These are phyloP conservation scores for Silene coronaria DNA, from an alignment of 179 eudicot genomes.

Conservation along the genomic window DNA sequence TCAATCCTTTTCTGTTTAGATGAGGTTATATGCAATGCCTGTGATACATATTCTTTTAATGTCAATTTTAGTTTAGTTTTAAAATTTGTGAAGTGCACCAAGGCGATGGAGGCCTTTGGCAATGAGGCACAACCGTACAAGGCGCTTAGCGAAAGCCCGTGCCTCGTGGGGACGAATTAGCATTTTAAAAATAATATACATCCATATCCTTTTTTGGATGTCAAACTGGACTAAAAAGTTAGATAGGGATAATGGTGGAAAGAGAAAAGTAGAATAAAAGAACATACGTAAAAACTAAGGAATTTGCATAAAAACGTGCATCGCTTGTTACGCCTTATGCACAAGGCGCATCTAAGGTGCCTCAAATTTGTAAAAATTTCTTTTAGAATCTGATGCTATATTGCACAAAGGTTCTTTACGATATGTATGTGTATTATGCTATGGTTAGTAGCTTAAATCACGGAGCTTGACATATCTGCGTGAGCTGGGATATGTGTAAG, in stretches of 20 bases:
- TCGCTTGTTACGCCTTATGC: background rate
- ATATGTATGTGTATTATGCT: background rate
- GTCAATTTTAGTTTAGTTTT: background rate
- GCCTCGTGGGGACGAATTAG: no score
- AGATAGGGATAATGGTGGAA: no score
- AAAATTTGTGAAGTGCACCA: no score
- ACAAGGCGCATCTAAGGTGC: background rate
- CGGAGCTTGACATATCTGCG: background rate
- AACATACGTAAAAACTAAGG: background rate
- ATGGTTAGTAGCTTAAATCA: background rate
- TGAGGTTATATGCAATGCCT: background rate
- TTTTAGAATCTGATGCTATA: background rate
- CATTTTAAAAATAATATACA: no score
- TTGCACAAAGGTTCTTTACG: background rate
- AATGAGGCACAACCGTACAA: no score
- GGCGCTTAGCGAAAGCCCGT: no score
- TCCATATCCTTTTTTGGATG: no score
- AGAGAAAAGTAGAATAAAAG: no score
- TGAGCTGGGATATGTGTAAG: background rate
- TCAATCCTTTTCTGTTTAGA: background rate
- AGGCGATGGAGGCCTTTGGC: no score
- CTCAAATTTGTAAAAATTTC: no score
- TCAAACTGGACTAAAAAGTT: no score
- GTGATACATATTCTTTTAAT: background rate
- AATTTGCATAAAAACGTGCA: background rate